Evolutionary conservation across 2,329 filamentous ascomycete genomes (phyloP).

Genomic region (Colletotrichum cuscutae): DNA sequence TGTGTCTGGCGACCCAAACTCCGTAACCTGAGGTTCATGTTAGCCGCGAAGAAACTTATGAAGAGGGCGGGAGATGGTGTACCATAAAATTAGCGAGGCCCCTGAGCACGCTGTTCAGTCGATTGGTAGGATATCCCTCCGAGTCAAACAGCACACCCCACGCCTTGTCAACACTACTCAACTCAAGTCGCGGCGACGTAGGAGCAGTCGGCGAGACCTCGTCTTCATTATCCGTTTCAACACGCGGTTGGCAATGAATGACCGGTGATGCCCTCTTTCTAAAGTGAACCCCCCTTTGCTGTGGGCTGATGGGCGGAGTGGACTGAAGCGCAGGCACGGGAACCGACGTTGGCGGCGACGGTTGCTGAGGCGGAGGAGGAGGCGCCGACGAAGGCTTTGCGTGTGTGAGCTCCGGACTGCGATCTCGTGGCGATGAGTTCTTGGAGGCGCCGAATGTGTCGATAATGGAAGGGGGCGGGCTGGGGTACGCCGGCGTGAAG

Average conservation of each 20-base stretch:
- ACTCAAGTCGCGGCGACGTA: constrained; percentile 44
- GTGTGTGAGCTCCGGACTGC: constrained; percentile 3
- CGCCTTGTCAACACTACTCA: constrained; percentile 73
- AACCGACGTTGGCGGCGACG: not conserved
- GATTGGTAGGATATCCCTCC: constrained; percentile 72
- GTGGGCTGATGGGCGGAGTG: constrained; percentile 14
- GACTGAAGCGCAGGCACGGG: not conserved
- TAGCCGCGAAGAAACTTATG: not conserved
- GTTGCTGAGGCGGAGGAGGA: not conserved
- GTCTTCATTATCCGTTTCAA: not conserved
- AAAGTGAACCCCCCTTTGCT: constrained; percentile 24
- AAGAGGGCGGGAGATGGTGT: constrained; percentile 35
- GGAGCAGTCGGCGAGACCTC: not conserved
- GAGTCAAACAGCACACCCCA: constrained; percentile 82
- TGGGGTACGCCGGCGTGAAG: constrained; percentile 14
- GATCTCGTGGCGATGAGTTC: constrained; percentile 7
- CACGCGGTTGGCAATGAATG: constrained; percentile 24
- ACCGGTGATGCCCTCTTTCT: constrained; percentile 13
- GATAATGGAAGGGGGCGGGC: constrained; percentile 6
- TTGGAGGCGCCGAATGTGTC: not conserved
- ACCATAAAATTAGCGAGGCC: constrained; percentile 81
- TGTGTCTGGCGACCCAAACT: constrained; percentile 39
- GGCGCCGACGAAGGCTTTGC: not conserved
- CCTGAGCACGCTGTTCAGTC: constrained; percentile 76
- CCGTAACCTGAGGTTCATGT: constrained; percentile 41